phyloP scores from a whole-genome alignment of 345 rosid species.

The Eucalyptus brandiana region DNA sequence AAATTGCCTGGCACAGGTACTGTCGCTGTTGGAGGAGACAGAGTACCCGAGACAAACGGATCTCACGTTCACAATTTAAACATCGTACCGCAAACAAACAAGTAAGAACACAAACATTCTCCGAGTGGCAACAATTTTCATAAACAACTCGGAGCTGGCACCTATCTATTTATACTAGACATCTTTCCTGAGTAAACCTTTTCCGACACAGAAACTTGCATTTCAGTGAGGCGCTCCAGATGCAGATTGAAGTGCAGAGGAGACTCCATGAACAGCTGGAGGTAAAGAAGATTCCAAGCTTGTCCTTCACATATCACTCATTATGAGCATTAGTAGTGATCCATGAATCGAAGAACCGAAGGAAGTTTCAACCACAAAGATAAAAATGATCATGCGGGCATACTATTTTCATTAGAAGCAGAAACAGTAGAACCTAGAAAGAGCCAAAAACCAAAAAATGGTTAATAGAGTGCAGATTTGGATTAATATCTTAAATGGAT shows the following conservation, averaged over 20 bases:
- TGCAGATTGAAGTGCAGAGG: conserved; percentile 18
- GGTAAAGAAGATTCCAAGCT: background rate
- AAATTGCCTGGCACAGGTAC: background rate
- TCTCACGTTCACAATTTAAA: background rate
- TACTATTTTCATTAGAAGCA: background rate
- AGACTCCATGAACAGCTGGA: conserved; percentile 13
- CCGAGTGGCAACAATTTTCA: background rate
- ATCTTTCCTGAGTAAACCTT: background rate
- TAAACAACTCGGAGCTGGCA: background rate
- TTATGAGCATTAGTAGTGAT: background rate
- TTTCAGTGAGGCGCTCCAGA: conserved; percentile 2
- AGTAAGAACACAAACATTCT: background rate
- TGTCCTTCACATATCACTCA: background rate
- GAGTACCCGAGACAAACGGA: background rate
- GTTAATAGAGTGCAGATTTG: background rate
- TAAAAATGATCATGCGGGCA: background rate
- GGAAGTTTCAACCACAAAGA: background rate
- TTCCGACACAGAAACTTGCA: background rate
- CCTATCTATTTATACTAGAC: too few species aligned
- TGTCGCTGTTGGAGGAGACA: conserved; percentile 2
- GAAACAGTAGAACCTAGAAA: background rate
- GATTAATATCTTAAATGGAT: background rate
- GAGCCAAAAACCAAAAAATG: background rate
- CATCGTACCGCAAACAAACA: conserved; percentile 3
- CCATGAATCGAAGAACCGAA: background rate